Percentiles rank a stretch among this genome's conserved stretches.
phyloP scores from a whole-genome alignment of 1,284 basidiomycete species.

The Apiotrichum veenhuisii region DNA sequence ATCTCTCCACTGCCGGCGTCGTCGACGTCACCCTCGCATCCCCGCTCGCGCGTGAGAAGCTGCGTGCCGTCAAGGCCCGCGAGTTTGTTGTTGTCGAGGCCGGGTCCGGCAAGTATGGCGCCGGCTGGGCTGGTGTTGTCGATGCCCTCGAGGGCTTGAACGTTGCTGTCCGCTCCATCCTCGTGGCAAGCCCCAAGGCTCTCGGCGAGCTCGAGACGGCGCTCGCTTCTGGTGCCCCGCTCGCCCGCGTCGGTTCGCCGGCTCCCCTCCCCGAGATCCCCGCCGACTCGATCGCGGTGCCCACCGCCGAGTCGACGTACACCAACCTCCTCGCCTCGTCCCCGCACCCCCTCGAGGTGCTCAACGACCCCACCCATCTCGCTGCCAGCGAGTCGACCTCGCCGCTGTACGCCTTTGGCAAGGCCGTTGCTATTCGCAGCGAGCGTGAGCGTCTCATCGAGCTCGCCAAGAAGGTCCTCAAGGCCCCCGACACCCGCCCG shows the following conservation, averaged over 20 bases:
- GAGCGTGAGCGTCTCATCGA: conserved; percentile 62
- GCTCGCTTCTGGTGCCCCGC: conserved; percentile 29
- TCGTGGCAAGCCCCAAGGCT: conserved; percentile 43
- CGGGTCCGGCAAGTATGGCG: conserved; percentile 80
- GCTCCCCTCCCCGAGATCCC: conserved; percentile 49
- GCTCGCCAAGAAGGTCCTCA: conserved; percentile 58
- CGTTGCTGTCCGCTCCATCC: conserved; percentile 38
- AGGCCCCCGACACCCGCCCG: conserved; percentile 49
- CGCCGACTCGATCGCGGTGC: conserved; percentile 55
- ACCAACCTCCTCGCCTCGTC: conserved; percentile 87
- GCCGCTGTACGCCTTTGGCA: conserved; percentile 90
- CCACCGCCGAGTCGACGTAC: conserved; percentile 87
- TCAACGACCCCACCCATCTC: conserved; percentile 76
- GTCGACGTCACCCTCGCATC: conserved; percentile 63
- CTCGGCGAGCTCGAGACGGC: conserved; percentile 44
- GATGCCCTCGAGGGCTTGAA: conserved; percentile 41
- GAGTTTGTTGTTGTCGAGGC: conserved; percentile 80
- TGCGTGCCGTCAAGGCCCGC: conserved; percentile 63
- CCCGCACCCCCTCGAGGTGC: conserved; percentile 71
- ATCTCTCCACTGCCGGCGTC: conserved; percentile 55
- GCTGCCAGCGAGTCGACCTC: conserved; percentile 72
- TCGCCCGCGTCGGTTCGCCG: conserved; percentile 36
- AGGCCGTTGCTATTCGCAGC: conserved; percentile 75
- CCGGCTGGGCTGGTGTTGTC: conserved; percentile 51
- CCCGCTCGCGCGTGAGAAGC: conserved; percentile 65